Conservation (phyloP, 2,329 filamentous ascomycete genomes). For the Bipolaris cookei region DNA sequence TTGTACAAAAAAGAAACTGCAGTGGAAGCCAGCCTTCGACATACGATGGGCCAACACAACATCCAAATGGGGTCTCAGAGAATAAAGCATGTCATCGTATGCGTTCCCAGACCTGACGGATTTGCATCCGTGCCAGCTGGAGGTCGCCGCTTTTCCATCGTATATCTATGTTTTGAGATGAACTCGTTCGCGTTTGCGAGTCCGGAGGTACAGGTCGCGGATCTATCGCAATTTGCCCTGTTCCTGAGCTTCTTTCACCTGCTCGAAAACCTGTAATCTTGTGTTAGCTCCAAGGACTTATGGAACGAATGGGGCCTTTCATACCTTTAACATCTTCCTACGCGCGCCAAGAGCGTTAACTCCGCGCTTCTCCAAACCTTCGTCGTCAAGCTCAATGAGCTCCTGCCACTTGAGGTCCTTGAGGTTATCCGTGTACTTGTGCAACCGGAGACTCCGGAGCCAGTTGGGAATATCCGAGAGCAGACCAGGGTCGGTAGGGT, state of each 20-base stretch:
- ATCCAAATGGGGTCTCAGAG: constrained; percentile 14
- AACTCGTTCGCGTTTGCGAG: constrained; percentile 1
- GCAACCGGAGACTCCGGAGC: constrained; percentile 90
- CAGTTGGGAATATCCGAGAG: constrained; percentile 95
- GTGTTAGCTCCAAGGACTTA: constrained; percentile 37
- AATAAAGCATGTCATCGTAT: constrained; percentile 28
- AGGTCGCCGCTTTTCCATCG: constrained; percentile 28
- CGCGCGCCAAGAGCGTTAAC: constrained; percentile 94
- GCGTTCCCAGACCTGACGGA: constrained; percentile 34
- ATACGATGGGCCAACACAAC: constrained; percentile 18
- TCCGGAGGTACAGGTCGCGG: constrained; percentile 11
- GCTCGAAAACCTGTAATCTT: constrained; percentile 80
- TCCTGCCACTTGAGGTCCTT: constrained; percentile 98
- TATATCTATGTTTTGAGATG: constrained; percentile 28
- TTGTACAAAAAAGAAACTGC: constrained; percentile 4
- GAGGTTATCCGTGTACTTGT: constrained; percentile 98
- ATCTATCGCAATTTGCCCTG: constrained; percentile 50
- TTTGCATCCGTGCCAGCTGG: constrained; percentile 33
- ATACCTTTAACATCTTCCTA: constrained; percentile 96
- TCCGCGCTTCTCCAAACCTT: constrained; percentile 87
- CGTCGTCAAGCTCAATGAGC: constrained; percentile 88
- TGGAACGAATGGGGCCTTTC: constrained; percentile 11
- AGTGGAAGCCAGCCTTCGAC: constrained; percentile 5
- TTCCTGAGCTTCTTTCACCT: constrained; percentile 74
- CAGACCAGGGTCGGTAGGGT: constrained; percentile 88